phyloP scores from a whole-genome alignment of 345 rosid genomes.

The Gossypium raimondii region DNA sequence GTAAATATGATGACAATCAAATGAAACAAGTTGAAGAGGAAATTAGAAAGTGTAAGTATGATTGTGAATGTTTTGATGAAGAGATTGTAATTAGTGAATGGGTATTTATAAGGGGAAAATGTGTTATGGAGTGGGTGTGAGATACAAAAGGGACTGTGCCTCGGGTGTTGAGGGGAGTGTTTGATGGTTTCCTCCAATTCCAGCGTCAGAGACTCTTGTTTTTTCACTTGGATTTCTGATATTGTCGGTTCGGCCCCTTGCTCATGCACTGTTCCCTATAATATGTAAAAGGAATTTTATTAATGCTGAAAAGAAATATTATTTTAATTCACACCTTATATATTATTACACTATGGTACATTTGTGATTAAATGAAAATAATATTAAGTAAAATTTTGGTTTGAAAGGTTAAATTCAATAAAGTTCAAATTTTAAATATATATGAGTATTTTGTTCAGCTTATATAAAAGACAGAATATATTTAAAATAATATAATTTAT shows the following conservation, averaged over 20 bases:
- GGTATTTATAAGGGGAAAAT: slow-evolving; percentile 20
- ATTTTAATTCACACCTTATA: no score
- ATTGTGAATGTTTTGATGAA: not conserved
- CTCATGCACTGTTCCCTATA: not conserved
- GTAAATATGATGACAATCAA: not conserved
- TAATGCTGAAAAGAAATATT: no score
- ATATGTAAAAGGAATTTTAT: not conserved
- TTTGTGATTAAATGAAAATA: no score
- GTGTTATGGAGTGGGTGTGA: not conserved
- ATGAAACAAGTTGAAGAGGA: not conserved
- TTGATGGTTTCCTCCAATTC: slow-evolving; percentile 39
- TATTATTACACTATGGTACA: no score
- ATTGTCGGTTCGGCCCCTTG: slow-evolving; percentile 17
- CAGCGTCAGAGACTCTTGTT: slow-evolving; percentile 27
- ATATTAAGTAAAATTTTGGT: no score
- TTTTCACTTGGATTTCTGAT: slow-evolving; percentile 22
- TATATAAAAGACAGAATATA: no score
- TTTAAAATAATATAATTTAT: no score
- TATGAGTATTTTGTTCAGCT: no score
- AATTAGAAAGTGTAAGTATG: not conserved
- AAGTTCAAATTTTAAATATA: no score
- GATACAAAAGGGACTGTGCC: slow-evolving; percentile 1
- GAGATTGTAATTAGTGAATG: not conserved
- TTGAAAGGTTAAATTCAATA: no score
- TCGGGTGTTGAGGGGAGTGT: slow-evolving; percentile 17